Base-by-base conservation (phyloP, 371 early-diverging fungal genomes). In the Mortierella polycephala region DNA sequence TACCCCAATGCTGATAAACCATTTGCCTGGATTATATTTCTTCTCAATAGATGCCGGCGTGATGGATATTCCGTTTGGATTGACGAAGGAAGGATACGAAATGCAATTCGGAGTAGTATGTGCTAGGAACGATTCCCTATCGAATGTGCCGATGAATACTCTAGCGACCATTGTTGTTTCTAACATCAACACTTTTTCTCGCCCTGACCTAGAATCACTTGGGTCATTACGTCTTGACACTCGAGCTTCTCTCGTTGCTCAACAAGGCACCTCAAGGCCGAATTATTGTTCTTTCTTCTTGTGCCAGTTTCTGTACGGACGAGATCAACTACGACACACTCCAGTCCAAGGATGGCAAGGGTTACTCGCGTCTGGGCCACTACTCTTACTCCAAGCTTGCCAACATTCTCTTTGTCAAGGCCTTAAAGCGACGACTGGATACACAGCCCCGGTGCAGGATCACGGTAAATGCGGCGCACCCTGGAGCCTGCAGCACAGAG, bases 341-440 rank as follows among this genome's bases (percentile, higher is more conserved):
- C 8, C 76, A 64, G 40, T 57, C 61, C 5, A 30, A 30, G 30
- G 30, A 30, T 30, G 12, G 62, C 20, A 75, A 83, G 23, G 30
- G 44, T 1, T 90, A 90, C 79, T 70, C 73, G 52, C 57, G 66
- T 14, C 67, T 71, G 23, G 65, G 65, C 12, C 84, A 82, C 63
- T 91, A 91, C 65, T 83, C 83, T 8, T 66, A 79, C 7, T 81
- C 85, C 47, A 91, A 91, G 65, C 83, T 91, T 20, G 89, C 88
- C 54, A 89, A 91, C 74, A n/a, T 89, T 18, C 71, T 88, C 46
- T 91, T 89, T 74, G 71, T 88, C 56, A 80, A 64, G 18, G 82
- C 81, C 0, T 71, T 91, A 51, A 69, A 81, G 8, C 77, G 82
- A 49, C 83, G 72, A 54, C 82, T 62, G 5, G 50, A 20, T 1